Evolutionary conservation across 495 filamentous ascomycete genomes (phyloP), one percentile per base, ranked within the genome.

Genomic region (Elasticomyces elasticus): DNA sequence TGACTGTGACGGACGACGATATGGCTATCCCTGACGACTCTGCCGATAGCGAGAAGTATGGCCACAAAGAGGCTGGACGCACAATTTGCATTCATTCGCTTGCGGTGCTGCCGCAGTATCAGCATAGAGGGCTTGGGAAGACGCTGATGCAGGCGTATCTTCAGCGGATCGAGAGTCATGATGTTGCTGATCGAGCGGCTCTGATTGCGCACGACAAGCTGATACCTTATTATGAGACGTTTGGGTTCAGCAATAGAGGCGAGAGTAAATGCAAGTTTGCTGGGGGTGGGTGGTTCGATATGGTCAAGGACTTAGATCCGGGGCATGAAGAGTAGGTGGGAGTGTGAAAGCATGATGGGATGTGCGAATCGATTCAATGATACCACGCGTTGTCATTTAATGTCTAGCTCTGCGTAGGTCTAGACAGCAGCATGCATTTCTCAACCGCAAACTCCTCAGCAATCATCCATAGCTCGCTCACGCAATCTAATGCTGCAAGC

Each of bases 21-120:
- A 95, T 95, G 89, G 76, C 74, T 25, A 71, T 82, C 37, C 86
- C 87, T 0, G 64, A 66, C 42, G 7, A 23, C 9, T 15, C 45
- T 17, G 2, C 13, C 45, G 12, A 23, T 10, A 49, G n/a, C 45
- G 6, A 24, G 17, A 45, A 7, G 59, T 45, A 58, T 62, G 81
- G 81, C 35, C 86, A 95, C 64, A 77, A 85, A 48, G 84, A 89
- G 52, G 64, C 66, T 1, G 89, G 89, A 28, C 61, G 79, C 31
- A 92, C 88, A 1, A 71, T 97, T 49, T 85, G 79, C 19, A 65
- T 95, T 31, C 90, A 95, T 64, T 91, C 86, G 0, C 72, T 96
- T 0, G 86, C 85, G 15, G 84, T 95, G 22, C 71, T 84, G 30
- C 87, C 85, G 0, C 75, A 80, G 54, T 81, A 87, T 38, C 90